phyloP scores from a whole-genome alignment of 495 filamentous ascomycete genomes.

The Mycothermus thermophilus region DNA sequence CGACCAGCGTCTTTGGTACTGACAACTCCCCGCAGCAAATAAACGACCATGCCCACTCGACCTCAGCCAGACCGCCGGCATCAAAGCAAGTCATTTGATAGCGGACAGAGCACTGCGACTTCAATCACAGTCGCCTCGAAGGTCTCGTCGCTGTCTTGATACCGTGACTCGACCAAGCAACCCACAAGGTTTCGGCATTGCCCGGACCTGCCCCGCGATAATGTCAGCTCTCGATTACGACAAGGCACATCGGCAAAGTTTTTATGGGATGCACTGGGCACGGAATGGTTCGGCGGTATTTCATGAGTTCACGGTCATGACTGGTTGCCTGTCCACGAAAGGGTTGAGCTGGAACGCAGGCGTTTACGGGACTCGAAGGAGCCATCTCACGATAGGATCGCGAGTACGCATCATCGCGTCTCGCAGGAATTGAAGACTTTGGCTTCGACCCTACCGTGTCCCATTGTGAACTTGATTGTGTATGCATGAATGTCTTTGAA shows the following conservation, averaged over 20 bases:
- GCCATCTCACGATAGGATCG: too few relatives aligned
- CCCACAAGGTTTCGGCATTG: constrained; percentile 8
- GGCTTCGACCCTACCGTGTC: constrained; percentile 2
- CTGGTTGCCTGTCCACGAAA: constrained; percentile 17
- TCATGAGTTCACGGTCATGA: constrained; percentile 13
- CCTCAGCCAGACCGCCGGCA: constrained; percentile 18
- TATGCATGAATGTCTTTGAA: too few relatives aligned
- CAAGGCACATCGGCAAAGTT: too few relatives aligned
- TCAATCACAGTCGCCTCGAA: constrained; percentile 5
- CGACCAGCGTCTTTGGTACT: too few relatives aligned
- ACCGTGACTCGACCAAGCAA: constrained; percentile 8
- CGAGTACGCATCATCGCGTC: too few relatives aligned
- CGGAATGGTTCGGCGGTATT: constrained; percentile 12
- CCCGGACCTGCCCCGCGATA: too few relatives aligned
- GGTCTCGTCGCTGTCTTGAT: constrained; percentile 10
- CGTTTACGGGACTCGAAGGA: constrained; percentile 16
- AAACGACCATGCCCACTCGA: constrained; percentile 39
- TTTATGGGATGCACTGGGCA: constrained; percentile 5
- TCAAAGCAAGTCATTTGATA: constrained; percentile 5
- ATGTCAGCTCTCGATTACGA: too few relatives aligned
- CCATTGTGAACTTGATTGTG: neutral
- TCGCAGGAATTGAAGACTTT: constrained; percentile 12
- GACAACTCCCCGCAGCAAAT: too few relatives aligned
- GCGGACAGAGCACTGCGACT: constrained; percentile 8
- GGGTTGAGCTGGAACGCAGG: constrained; percentile 15